Evolutionary conservation across 768 basidiomycete genomes (phyloP), one percentile per base, ranked within the genome.

Genomic region (Macrocybe gigantea): DNA sequence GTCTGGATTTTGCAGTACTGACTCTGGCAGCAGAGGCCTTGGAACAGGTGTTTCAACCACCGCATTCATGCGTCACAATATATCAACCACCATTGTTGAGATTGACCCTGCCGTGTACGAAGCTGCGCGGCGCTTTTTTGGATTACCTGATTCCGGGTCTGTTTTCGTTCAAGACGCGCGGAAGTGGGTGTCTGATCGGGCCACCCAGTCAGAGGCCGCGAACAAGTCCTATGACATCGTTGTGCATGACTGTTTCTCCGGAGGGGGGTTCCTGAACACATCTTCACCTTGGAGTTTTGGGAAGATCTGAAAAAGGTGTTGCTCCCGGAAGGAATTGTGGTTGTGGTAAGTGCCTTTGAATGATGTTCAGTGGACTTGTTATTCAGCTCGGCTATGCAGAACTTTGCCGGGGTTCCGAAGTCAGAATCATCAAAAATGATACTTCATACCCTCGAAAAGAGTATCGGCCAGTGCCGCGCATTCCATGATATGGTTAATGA

Each of bases 161-260:
- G 77, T 93, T 2, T 84, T 85, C 60, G 61, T 96, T 30, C 71
- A 85, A 57, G 93, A 96, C 56, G 94, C 90, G 5, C 75, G 85
- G 30, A 51, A 56, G 9, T 93, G 86, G 81, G 77, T 85, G n/a
- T 65, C 74, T 6, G 41, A 73, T 72, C 45, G 59, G 59, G 13
- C 58, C 53, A 29, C 57, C 49, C 15, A 44, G 63, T 7, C 60
- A 60, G 5, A 44, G 12, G 55, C 59, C 15, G 61, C 64, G 32
- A 55, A 61, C n/a, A 51, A 58, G 37, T 62, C 62, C 7, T 91
- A 79, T 59, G 85, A 89, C 54, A 73, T 85, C 52, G 78, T 93
- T 36, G 70, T 95, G 0, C 95, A 97, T 55, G 94, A 95, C 57
- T 90, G 89, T 59, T 97, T 96, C 62, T 92, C 93, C 7, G 95